Evolutionary conservation across 2,329 filamentous ascomycete species (phyloP), one percentile per base, ranked within the genome.

Genomic region (Alternaria conjuncta): DNA sequence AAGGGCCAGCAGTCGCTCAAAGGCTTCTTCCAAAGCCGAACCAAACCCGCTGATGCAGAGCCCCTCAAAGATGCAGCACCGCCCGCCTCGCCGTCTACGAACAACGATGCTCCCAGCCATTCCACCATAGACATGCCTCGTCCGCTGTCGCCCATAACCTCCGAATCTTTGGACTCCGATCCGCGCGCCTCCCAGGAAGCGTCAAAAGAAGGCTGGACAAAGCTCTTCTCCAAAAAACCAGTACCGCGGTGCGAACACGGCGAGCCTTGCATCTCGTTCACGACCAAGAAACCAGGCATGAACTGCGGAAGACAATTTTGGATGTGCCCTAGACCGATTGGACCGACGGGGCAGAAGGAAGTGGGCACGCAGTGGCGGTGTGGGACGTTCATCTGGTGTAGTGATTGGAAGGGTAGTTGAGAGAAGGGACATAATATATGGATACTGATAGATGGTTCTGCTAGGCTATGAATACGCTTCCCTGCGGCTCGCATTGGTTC

Each of bases 321-420:
- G 87, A 89, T 90, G 73, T 91, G 89, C 74, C 78, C 51, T 13
- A 86, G 90, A 44, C 96, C 96, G 5, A 82, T 98, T 2, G 95
- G 94, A 0, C 94, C 94, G 1, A 92, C 90, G 23, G 96, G 94
- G 0, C 88, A 91, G 70, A 96, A 96, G 77, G 94, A 97, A 79
- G 91, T 85, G 63, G 91, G 90, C 3, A 94, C 93, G 0, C 86
- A 96, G 75, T 97, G 94, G 93, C 88, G 93, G 46, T 98, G 95
- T 79, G 84, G 86, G 3, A 97, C 93, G 0, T 97, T 97, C 72
- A 93, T 89, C 47, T 90, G 88, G 88, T 85, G 83, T 47, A 89
- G 85, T 71, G 88, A 90, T 74, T 89, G 86, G 88, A 88, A 86
- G 75, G 60, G 68, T 26, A 69, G 49, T 30, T 51, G 28, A 51